A percentile compares a stretch with the other conserved stretches of the same genome.
Conservation (phyloP, 352 stramenopile genomes). For the Pythium chondricola region DNA sequence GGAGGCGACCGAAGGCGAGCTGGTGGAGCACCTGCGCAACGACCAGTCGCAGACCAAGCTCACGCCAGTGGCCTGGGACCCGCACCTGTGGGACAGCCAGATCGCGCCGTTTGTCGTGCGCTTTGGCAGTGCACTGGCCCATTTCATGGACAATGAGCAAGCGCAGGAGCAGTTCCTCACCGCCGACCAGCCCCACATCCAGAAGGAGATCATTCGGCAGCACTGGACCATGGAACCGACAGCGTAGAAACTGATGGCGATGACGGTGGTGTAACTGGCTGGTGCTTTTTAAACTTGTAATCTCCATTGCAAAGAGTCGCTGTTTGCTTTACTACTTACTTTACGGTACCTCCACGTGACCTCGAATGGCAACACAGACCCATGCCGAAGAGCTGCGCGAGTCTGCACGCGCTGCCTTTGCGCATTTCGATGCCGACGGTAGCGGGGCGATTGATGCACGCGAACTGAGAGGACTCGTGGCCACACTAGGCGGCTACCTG, state of each 20-base stretch:
- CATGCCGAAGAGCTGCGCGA: conserved; percentile 37
- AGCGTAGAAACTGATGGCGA: no score
- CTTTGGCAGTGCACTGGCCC: conserved; percentile 62
- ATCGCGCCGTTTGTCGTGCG: conserved; percentile 61
- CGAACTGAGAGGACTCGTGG: conserved; percentile 44
- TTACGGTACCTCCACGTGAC: not conserved
- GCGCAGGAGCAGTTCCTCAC: conserved; percentile 43
- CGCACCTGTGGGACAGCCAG: conserved; percentile 54
- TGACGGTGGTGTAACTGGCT: not conserved
- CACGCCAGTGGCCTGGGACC: conserved; percentile 63
- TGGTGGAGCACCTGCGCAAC: conserved; percentile 72
- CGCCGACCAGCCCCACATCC: conserved; percentile 32
- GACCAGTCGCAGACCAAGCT: conserved; percentile 55
- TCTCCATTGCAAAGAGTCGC: no score
- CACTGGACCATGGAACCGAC: conserved; percentile 55
- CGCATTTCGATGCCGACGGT: conserved; percentile 47
- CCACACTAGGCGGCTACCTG: conserved; percentile 49
- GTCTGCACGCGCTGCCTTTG: conserved; percentile 47
- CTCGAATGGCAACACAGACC: no score
- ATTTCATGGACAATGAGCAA: conserved; percentile 62
- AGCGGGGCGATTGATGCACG: conserved; percentile 45
- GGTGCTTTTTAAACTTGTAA: no score
- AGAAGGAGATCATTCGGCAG: conserved; percentile 68
- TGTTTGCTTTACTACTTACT: not conserved
- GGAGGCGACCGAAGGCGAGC: conserved; percentile 48